phyloP scores from a whole-genome alignment of 345 rosid species.

The Populus simonii region DNA sequence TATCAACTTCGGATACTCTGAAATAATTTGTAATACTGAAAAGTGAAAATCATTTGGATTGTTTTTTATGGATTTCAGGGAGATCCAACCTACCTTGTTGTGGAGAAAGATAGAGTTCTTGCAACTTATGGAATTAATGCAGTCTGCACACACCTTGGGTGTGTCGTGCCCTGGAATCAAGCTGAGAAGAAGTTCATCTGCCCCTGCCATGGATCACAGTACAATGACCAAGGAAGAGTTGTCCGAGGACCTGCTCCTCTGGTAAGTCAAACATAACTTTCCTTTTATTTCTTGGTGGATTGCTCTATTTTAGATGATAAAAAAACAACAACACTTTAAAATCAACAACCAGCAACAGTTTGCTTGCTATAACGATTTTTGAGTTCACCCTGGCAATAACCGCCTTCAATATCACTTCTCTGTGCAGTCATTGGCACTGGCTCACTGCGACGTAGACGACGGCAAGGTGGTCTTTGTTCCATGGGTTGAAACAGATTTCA shows the following conservation, averaged over 20 bases:
- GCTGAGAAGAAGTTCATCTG: slow-evolving; percentile 93
- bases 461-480: slow-evolving; percentile 90
- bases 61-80: slow-evolving; percentile 45
- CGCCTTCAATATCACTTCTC: neutral
- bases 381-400: neutral
- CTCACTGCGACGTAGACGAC: slow-evolving; percentile 67
- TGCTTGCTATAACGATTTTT: neutral
- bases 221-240: slow-evolving; percentile 92
- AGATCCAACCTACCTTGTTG: slow-evolving; percentile 95
- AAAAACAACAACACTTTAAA: neutral
- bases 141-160: slow-evolving; percentile 94
- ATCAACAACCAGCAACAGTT: neutral
- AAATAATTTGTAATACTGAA: neutral
- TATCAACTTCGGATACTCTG: neutral
- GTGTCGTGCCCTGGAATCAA: slow-evolving; percentile 87
- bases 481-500: slow-evolving; percentile 94
- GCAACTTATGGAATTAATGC: slow-evolving; percentile 81
- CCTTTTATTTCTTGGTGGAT: neutral
- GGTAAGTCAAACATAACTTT: slow-evolving; percentile 43
- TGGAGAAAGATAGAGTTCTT: slow-evolving; percentile 77
- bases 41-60: neutral
- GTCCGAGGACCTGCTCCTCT: slow-evolving; percentile 97
- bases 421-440: slow-evolving; percentile 82
- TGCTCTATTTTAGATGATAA: neutral
- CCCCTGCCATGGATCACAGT: slow-evolving; percentile 98